Conservation (phyloP, 495 filamentous ascomycete genomes). For the Diplogelasinospora grovesii region DNA sequence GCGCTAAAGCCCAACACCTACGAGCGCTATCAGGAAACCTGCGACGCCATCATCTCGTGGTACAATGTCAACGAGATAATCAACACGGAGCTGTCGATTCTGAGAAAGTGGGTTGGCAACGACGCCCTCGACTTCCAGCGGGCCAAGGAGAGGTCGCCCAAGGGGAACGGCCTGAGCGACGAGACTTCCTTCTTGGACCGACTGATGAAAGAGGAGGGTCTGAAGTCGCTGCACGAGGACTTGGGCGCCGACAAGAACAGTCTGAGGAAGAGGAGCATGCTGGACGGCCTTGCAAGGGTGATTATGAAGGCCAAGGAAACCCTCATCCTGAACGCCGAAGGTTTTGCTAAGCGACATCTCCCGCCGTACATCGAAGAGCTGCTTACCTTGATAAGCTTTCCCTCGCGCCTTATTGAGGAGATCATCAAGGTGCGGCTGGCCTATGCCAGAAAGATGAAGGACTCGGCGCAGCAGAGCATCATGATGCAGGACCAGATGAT, state of each 20-base stretch:
- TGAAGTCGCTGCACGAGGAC: constrained; percentile 83
- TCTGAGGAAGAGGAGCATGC: constrained; percentile 64
- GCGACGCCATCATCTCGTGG: constrained; percentile 86
- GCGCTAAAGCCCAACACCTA: constrained; percentile 70
- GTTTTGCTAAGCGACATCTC: constrained; percentile 83
- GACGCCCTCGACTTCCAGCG: constrained; percentile 86
- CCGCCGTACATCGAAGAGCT: constrained; percentile 97
- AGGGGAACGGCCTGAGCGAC: constrained; percentile 65
- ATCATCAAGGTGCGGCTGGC: constrained; percentile 90
- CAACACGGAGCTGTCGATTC: constrained; percentile 82
- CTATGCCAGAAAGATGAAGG: constrained; percentile 91
- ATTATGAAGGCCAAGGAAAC: constrained; percentile 92
- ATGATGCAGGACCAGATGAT: constrained; percentile 98
- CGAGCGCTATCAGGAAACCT: constrained; percentile 66
- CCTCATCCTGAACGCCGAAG: constrained; percentile 76
- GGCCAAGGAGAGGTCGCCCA: constrained; percentile 44
- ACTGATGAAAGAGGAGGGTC: constrained; percentile 95
- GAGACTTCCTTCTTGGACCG: constrained; percentile 90
- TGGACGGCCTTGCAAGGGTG: constrained; percentile 71
- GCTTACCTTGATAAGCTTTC: constrained; percentile 92
- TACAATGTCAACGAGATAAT: constrained; percentile 97
- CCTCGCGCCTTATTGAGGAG: constrained; percentile 89
- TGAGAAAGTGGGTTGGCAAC: constrained; percentile 95
- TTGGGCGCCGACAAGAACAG: constrained; percentile 31
- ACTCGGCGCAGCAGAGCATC: constrained; percentile 70